A percentile compares a stretch with the other conserved stretches of the same genome.
Evolutionary conservation across 2,329 filamentous ascomycete genomes (phyloP).

Genomic region (Fusarium papillatum): DNA sequence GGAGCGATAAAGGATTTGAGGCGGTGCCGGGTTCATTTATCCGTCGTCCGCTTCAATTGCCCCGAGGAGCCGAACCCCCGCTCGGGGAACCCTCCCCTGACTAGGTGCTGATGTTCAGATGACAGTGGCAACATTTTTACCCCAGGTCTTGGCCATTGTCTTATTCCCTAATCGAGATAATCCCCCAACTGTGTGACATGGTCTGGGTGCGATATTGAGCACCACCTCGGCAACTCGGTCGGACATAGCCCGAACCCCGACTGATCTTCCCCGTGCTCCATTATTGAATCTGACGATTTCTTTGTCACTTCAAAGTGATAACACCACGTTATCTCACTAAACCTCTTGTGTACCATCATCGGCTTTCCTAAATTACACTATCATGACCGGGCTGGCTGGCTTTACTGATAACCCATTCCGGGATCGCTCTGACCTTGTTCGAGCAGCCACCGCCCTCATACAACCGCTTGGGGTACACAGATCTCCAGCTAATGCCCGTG

Average conservation of each 20-base stretch:
- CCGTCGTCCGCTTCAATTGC: background rate
- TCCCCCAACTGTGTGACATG: background rate
- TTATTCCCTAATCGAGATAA: background rate
- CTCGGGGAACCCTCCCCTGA: background rate
- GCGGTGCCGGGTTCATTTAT: constrained; percentile 2
- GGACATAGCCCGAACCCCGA: background rate
- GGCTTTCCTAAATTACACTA: background rate
- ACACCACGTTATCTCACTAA: background rate
- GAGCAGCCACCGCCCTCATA: constrained; percentile 50
- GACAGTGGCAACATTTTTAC: background rate
- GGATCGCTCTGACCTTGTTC: constrained; percentile 50
- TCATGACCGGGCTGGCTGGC: constrained; percentile 51
- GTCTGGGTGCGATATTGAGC: background rate
- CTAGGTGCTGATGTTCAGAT: background rate
- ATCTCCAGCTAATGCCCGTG: constrained; percentile 49
- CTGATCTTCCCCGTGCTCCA: background rate
- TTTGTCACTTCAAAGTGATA: background rate
- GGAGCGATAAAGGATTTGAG: background rate
- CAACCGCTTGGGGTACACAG: constrained; percentile 48
- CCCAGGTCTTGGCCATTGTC: background rate
- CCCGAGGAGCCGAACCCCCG: constrained; percentile 9
- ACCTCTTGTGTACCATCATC: background rate
- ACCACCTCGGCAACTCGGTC: background rate
- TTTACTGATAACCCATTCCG: constrained; percentile 56
- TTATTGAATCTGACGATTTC: background rate